Base-by-base conservation (phyloP, 2,329 filamentous ascomycete species). In the Calonectria leucothoes region DNA sequence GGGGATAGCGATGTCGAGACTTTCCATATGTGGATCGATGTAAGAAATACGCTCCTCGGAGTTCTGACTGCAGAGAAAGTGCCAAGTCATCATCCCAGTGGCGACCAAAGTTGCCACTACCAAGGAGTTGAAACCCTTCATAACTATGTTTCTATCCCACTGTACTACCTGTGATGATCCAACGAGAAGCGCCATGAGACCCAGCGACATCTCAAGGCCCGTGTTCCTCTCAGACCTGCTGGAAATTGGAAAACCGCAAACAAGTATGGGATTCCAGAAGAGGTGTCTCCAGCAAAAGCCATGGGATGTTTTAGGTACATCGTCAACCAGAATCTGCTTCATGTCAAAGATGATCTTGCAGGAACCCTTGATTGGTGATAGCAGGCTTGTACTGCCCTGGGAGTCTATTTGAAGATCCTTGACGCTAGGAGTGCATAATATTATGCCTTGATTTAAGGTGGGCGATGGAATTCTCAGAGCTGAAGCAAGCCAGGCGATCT, bases 61-160 rank as follows among this genome's bases (percentile, higher is more conserved):
- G 2, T 49, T 12, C 1, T 17, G 10, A 14, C 15, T 71, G 2
- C 48, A 1, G 0, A 74, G 20, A 5, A 76, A 64, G 64, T 76
- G 74, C 74, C 74, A 76, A 1, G 69, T n/a, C 23, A 76, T 25
- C 14, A 71, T 61, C 15, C 69, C 71, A 5, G 14, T 12, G 37
- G 48, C 25, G 1, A 23, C 35, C 6, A 42, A 29, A 1, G 73
- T 71, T 31, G 67, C 59, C 1, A 71, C 5, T 17, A 66, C 42
- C 1, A 76, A 3, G 51, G 73, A 69, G 7, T 57, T 67, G n/a
- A 75, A 74, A 0, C 73, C 73, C 14, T 76, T 76, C 0, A 76
- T 71, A 5, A 76, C 14, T 6, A 76, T 33, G 10, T 33, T 69
- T 0, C 59, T 15, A 2, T 23, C 65, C 52, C 71, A 74, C 15